A percentile compares a stretch with the other conserved stretches of the same genome.
Evolutionary conservation across 1,284 basidiomycete species (phyloP).

Genomic region (Grifola frondosa): DNA sequence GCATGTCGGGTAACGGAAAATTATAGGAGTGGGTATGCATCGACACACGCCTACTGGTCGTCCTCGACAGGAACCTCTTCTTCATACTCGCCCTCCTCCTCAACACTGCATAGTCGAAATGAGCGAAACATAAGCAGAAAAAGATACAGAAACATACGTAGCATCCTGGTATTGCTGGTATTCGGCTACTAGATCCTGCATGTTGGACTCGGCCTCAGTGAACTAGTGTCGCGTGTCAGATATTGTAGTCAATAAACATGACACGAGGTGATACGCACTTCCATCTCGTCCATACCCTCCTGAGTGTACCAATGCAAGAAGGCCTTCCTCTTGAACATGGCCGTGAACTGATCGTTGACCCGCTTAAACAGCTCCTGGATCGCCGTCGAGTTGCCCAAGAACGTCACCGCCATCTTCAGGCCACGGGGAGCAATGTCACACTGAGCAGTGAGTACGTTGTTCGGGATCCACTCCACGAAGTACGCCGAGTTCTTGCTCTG

Average conservation of each 20-base stretch:
- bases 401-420: slow-evolving; percentile 95
- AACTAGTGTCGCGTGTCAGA: slow-evolving; percentile 47
- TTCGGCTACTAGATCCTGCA: slow-evolving; percentile 92
- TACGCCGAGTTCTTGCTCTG: slow-evolving; percentile 97
- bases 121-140: neutral
- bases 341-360: slow-evolving; percentile 95
- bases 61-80: slow-evolving; percentile 65
- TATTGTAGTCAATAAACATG: neutral
- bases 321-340: slow-evolving; percentile 99
- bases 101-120: slow-evolving; percentile 45
- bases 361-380: slow-evolving; percentile 99
- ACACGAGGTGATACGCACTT: slow-evolving; percentile 47
- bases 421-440: slow-evolving; percentile 94
- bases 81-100: slow-evolving; percentile 83
- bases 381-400: slow-evolving; percentile 96
- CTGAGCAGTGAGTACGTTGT: slow-evolving; percentile 95
- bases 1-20: slow-evolving; percentile 15
- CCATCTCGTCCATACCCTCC: slow-evolving; percentile 99
- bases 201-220: slow-evolving; percentile 96
- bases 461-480: slow-evolving; percentile 99
- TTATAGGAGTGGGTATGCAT: slow-evolving; percentile 12
- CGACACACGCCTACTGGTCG: slow-evolving; percentile 40
- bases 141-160: slow-evolving; percentile 53
- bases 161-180: slow-evolving; percentile 98
- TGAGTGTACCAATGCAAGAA: slow-evolving; percentile 99